These are phyloP conservation scores for Populus nigra DNA, from an alignment of 345 rosid genomes.

Conservation along the genomic window DNA sequence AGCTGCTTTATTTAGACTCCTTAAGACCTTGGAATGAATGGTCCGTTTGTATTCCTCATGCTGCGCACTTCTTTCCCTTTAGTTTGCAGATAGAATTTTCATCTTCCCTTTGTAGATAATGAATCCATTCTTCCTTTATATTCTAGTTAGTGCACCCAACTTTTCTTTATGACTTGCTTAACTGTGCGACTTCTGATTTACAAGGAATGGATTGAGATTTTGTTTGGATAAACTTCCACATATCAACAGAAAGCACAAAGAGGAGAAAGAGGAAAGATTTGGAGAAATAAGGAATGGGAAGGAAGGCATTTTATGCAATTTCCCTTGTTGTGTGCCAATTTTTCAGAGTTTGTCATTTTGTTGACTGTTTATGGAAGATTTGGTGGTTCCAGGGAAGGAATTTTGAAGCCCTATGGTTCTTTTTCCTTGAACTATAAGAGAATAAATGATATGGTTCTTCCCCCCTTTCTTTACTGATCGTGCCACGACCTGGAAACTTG, in stretches of 20 bases:
- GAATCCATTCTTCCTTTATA: conserved; percentile 3
- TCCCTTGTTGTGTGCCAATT: too few species aligned
- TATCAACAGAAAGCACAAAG: neutral
- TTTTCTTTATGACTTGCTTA: neutral
- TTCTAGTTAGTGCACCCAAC: neutral
- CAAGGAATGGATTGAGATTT: neutral
- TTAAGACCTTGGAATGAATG: conserved; percentile 59
- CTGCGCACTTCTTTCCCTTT: neutral
- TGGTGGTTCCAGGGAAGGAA: too few species aligned
- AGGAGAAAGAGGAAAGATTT: neutral
- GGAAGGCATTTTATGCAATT: neutral
- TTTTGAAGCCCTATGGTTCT: too few species aligned
- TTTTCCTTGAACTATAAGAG: too few species aligned
- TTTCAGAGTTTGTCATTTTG: too few species aligned
- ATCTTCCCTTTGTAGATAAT: conserved; percentile 16
- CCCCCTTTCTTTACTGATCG: too few species aligned
- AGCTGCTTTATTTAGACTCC: conserved; percentile 81
- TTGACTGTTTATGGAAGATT: too few species aligned
- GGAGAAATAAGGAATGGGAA: neutral
- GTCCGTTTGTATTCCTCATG: too few species aligned
- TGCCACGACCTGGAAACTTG: too few species aligned
- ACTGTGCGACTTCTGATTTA: neutral
- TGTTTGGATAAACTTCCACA: neutral
- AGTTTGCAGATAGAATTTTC: neutral
- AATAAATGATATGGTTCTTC: too few species aligned